These are phyloP conservation scores for Astrephomene gubernaculifera DNA, from an alignment of 139 green algal species.

Conservation along the genomic window DNA sequence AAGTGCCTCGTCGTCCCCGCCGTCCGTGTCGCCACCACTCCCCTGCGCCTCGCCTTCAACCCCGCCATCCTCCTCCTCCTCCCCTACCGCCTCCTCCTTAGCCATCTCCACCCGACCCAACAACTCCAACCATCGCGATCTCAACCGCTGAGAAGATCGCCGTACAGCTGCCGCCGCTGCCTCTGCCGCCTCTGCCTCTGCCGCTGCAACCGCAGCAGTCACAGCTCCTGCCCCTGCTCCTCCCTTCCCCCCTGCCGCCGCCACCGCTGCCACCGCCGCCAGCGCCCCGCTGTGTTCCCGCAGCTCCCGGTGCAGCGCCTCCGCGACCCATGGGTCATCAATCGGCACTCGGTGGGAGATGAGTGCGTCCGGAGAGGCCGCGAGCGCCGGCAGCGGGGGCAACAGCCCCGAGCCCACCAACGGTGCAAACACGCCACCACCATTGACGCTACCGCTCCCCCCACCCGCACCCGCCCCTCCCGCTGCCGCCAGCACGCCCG, in stretches of 20 bases:
- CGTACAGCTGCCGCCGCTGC: not conserved
- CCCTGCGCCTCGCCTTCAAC: not conserved
- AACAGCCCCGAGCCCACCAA: not conserved
- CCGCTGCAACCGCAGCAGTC: not conserved
- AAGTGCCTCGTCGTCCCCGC: not conserved
- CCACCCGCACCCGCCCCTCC: not conserved
- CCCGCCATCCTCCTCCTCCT: not conserved
- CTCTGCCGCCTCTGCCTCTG: not conserved
- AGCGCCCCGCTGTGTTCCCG: not conserved
- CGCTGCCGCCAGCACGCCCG: not conserved
- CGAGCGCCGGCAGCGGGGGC: constrained; percentile 65
- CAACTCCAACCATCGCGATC: no score
- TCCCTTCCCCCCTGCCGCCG: not conserved
- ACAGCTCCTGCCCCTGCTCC: not conserved
- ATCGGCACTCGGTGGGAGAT: constrained; percentile 40
- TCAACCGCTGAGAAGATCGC: no score
- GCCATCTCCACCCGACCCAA: not conserved
- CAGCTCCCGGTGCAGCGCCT: not conserved
- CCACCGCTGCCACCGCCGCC: not conserved
- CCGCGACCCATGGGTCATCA: not conserved
- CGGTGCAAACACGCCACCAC: not conserved
- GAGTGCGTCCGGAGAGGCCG: constrained; percentile 74
- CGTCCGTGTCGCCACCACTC: not conserved
- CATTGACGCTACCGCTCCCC: not conserved
- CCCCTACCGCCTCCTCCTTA: not conserved